Evolutionary conservation across 1,284 basidiomycete genomes (phyloP), one percentile per base, ranked within the genome.

Genomic region (Cystobasidium sp.): DNA sequence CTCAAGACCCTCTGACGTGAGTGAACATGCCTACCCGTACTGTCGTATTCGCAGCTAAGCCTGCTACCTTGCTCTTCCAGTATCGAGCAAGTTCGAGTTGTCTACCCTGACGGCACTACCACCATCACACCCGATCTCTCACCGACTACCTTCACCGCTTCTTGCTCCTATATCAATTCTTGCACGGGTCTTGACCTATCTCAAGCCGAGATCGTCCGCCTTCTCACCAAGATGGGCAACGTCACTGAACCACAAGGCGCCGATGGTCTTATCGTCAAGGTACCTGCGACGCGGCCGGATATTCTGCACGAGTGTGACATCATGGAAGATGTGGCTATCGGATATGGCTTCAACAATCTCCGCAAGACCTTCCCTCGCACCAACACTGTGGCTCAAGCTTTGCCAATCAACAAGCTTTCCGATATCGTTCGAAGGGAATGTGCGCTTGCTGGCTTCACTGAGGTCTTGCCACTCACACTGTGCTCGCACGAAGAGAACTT

Each of bases 401-500:
- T 95, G 75, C 89, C 90, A 3, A 89, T 97, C 80, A 97, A 93
- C 85, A 95, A 91, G 82, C 85, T 99, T 18, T 89, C 88, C 77
- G 96, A 99, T 82, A 87, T 97, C 70, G 86, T 99, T 49, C 87
- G 96, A 58, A 85, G 86, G 74, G 94, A 99, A 82, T 98, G 95
- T 87, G 94, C 94, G 0, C 87, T 93, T 81, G 91, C 94, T 0
- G 96, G 97, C 22, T 99, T 96, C 94, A 87, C 93, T 58, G 96
- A 99, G 83, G 94, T 93, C 3, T 85, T 99, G 6, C 93, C 97
- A 31, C 87, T 99, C 71, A 99, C 95, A 81, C 86, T 99, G 91
- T 99, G 97, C 84, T 96, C 94, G 20, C 93, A 96, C 82, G 96
- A 98, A 82, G 96, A 99, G 84, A 98, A 98, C 85, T 99, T 97